phyloP scores from a whole-genome alignment of 768 basidiomycete species.

The Phlegmacium glaucopus region DNA sequence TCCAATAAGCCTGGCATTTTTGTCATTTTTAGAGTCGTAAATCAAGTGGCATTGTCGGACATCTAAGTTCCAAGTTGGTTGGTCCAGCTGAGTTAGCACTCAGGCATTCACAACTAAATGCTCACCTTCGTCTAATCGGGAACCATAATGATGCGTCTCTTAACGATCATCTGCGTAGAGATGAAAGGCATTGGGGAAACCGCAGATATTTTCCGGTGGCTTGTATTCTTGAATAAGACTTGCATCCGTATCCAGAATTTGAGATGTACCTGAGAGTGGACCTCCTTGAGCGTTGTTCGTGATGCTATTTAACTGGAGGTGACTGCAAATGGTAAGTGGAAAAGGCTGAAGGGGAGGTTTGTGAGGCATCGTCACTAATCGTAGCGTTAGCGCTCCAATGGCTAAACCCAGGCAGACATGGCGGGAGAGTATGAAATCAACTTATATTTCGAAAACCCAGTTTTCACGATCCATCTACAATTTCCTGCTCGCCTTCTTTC shows the following conservation, averaged over 20 bases:
- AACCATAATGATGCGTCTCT: slow-evolving; percentile 14
- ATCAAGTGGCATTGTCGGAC: slow-evolving; percentile 18
- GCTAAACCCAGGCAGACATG: no score
- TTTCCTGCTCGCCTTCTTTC: slow-evolving; percentile 3
- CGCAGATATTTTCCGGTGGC: slow-evolving; percentile 14
- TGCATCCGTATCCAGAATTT: slow-evolving; percentile 7
- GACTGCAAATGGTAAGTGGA: no score
- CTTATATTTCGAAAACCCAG: neutral
- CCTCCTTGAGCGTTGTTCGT: slow-evolving; percentile 4
- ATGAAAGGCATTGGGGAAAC: slow-evolving; percentile 14
- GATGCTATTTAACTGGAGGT: no score
- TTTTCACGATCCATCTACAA: no score
- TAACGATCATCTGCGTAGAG: slow-evolving; percentile 14
- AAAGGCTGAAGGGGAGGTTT: no score
- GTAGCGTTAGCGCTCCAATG: no score
- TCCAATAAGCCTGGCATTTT: slow-evolving; percentile 16
- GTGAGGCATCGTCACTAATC: no score
- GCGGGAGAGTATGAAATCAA: no score
- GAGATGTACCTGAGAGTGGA: slow-evolving; percentile 2
- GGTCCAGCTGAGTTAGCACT: neutral
- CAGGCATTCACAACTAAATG: neutral
- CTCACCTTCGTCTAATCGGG: slow-evolving; percentile 13
- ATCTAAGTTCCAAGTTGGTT: slow-evolving; percentile 7
- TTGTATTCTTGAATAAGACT: slow-evolving; percentile 10
- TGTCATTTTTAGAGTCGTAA: slow-evolving; percentile 15